These are phyloP conservation scores for Ogataea nakhonphanomensis DNA, from an alignment of 805 yeast species.

Conservation along the genomic window DNA sequence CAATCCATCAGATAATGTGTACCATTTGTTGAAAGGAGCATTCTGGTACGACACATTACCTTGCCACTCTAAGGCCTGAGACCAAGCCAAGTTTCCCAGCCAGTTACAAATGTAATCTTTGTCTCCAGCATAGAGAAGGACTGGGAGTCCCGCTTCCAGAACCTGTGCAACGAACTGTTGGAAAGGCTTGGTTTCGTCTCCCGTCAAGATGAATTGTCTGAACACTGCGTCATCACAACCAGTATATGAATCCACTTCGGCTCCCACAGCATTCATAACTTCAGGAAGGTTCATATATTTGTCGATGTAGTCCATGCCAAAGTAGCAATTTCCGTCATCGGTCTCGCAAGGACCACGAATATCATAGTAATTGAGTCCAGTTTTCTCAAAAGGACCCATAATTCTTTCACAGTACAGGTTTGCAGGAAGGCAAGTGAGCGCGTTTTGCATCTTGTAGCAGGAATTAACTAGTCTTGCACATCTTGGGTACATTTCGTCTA, in stretches of 20 bases:
- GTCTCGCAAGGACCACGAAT: conserved; percentile 73
- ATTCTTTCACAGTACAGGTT: conserved; percentile 83
- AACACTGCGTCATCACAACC: conserved; percentile 77
- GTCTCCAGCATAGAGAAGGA: conserved; percentile 91
- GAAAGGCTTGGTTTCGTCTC: conserved; percentile 92
- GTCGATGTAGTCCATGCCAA: conserved; percentile 71
- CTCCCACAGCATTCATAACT: conserved; percentile 83
- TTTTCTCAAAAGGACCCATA: conserved; percentile 74
- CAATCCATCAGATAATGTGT: conserved; percentile 27
- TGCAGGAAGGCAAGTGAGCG: conserved; percentile 90
- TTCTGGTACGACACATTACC: conserved; percentile 14
- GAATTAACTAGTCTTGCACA: conserved; percentile 72
- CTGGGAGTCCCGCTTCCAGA: conserved; percentile 72
- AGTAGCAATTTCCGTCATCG: conserved; percentile 69
- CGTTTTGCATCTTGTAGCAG: conserved; percentile 73
- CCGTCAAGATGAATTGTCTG: conserved; percentile 76
- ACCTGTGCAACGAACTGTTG: conserved; percentile 69
- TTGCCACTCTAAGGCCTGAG: conserved; percentile 56
- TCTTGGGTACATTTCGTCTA: conserved; percentile 68
- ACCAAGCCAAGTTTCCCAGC: conserved; percentile 91
- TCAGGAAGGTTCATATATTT: conserved; percentile 71
- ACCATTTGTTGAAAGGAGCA: conserved; percentile 24
- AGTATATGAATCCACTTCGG: conserved; percentile 75
- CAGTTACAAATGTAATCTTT: conserved; percentile 96
- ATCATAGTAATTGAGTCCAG: conserved; percentile 91